phyloP scores from a whole-genome alignment of 805 yeast genomes.

The Candida chilensis region DNA sequence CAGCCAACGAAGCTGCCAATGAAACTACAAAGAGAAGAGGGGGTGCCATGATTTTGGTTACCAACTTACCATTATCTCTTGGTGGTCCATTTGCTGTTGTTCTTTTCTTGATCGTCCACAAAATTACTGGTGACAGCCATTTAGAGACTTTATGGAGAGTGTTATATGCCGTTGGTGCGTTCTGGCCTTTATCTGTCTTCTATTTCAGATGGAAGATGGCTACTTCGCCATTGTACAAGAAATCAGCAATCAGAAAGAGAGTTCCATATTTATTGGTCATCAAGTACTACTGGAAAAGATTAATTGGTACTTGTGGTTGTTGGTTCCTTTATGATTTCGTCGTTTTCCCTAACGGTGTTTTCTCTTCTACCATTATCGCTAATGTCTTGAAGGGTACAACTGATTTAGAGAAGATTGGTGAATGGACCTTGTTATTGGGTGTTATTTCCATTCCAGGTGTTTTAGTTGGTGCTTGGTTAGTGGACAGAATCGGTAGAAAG shows the following conservation, averaged over 20 bases:
- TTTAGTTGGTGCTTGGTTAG: slow-evolving; percentile 55
- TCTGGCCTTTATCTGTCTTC: slow-evolving; percentile 67
- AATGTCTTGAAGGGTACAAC: slow-evolving; percentile 30
- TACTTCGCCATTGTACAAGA: slow-evolving; percentile 53
- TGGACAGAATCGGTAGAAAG: slow-evolving; percentile 62
- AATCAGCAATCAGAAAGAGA: slow-evolving; percentile 47
- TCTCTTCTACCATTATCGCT: slow-evolving; percentile 52
- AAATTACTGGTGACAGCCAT: slow-evolving; percentile 40
- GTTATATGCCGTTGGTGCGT: slow-evolving; percentile 53
- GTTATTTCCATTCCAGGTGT: slow-evolving; percentile 68
- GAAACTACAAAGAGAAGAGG: slow-evolving; percentile 57
- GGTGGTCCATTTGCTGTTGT: slow-evolving; percentile 76
- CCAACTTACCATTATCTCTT: slow-evolving; percentile 63
- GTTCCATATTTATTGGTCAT: slow-evolving; percentile 54
- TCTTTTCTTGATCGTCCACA: slow-evolving; percentile 59
- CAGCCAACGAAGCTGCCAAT: slow-evolving; percentile 69
- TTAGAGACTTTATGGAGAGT: slow-evolving; percentile 58
- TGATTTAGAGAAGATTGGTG: slow-evolving; percentile 50
- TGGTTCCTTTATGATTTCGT: slow-evolving; percentile 82
- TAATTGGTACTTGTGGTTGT: slow-evolving; percentile 63
- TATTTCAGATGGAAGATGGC: slow-evolving; percentile 66
- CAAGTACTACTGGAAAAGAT: slow-evolving; percentile 58
- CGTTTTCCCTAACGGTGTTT: slow-evolving; percentile 72
- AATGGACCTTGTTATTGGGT: slow-evolving; percentile 64
- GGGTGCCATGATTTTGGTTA: slow-evolving; percentile 52